These are phyloP conservation scores for Hymenoscyphus fructigenus DNA, from an alignment of 2,329 filamentous ascomycete genomes.

Conservation along the genomic window DNA sequence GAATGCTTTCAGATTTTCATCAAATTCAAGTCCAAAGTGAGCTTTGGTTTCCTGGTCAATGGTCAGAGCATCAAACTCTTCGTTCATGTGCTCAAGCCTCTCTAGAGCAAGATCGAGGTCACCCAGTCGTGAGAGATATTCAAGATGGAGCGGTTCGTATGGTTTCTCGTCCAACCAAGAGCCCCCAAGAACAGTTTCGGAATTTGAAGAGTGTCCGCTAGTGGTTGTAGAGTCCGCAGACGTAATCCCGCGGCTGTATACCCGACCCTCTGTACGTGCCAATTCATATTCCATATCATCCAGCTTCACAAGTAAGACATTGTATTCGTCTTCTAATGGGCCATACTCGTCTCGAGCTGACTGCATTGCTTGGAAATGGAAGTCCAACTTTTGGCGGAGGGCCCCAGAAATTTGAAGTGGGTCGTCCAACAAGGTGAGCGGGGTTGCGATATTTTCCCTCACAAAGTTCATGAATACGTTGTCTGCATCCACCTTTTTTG, in stretches of 20 bases:
- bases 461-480: neutral
- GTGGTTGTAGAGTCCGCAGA: too few relatives aligned
- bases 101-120: slow-evolving; percentile 24
- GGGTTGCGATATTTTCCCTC: neutral
- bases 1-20: neutral
- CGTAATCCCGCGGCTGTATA: slow-evolving; percentile 2
- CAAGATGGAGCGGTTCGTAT: slow-evolving; percentile 16
- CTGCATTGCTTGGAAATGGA: neutral
- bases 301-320: slow-evolving; percentile 15
- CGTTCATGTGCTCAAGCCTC: slow-evolving; percentile 7
- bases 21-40: slow-evolving; percentile 2
- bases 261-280: slow-evolving; percentile 13
- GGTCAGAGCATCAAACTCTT: slow-evolving; percentile 12
- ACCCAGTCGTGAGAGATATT: slow-evolving; percentile 19
- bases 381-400: neutral
- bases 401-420: neutral
- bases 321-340: neutral
- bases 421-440: neutral
- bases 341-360: neutral
- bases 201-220: too few relatives aligned
- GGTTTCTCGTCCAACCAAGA: neutral
- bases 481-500: neutral
- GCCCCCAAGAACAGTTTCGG: too few relatives aligned
- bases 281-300: slow-evolving; percentile 19
- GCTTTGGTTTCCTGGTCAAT: slow-evolving; percentile 5